phyloP scores from a whole-genome alignment of 2,329 filamentous ascomycete species.

The Alternaria atra region DNA sequence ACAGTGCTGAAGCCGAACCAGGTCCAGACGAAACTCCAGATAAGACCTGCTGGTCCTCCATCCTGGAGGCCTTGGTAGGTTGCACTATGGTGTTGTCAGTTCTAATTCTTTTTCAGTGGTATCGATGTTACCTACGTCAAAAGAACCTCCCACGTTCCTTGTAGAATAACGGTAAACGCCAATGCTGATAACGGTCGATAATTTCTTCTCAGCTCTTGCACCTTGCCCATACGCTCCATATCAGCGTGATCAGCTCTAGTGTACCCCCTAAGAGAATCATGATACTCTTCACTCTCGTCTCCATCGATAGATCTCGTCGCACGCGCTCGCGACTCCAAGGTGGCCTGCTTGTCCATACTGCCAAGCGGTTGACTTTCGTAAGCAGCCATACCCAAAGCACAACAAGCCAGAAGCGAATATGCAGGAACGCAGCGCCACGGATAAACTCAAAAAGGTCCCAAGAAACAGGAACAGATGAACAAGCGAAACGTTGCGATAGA shows the following conservation, averaged over 20 bases:
- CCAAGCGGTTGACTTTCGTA: constrained; percentile 24
- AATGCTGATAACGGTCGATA: constrained; percentile 45
- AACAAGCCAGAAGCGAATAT: constrained; percentile 8
- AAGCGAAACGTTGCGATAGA: constrained; percentile 8
- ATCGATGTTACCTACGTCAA: constrained; percentile 33
- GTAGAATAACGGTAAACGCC: constrained; percentile 46
- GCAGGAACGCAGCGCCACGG: constrained; percentile 23
- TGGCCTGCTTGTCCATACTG: constrained; percentile 17
- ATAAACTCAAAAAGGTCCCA: constrained; percentile 3
- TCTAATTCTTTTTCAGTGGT: not conserved
- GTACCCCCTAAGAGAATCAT: constrained; percentile 37
- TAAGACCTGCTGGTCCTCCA: constrained; percentile 45
- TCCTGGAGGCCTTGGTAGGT: constrained; percentile 42
- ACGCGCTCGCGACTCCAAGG: constrained; percentile 11
- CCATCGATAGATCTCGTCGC: constrained; percentile 25
- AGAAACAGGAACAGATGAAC: constrained; percentile 1
- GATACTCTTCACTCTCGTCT: constrained; percentile 37
- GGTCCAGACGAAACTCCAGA: constrained; percentile 49
- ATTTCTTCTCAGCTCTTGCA: constrained; percentile 46
- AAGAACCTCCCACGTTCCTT: constrained; percentile 47
- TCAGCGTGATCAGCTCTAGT: constrained; percentile 41
- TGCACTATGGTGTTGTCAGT: constrained; percentile 27
- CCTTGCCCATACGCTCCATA: constrained; percentile 48
- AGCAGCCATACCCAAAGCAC: constrained; percentile 26
- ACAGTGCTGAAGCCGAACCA: constrained; percentile 46